Evolutionary conservation across 1,284 basidiomycete species (phyloP), one percentile per base, ranked within the genome.

Genomic region (Ceratobasidium sp.): DNA sequence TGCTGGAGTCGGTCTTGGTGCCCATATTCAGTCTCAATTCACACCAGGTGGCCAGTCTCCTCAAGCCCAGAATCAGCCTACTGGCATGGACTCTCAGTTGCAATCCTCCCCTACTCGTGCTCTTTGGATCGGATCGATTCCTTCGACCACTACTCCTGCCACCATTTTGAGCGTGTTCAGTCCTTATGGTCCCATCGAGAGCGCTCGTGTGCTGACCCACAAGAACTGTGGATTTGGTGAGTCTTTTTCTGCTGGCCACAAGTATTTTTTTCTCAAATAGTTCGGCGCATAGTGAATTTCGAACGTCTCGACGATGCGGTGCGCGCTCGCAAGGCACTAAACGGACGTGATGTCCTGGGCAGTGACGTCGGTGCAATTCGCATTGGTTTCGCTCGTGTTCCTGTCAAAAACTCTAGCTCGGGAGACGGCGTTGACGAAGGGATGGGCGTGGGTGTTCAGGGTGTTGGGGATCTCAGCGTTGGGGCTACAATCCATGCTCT

Each of bases 271-370:
- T 26, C 26, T 34, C 77, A 3, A 75, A 73, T 69, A 26, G 71
- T 55, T 58, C 36, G 75, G 70, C 75, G 43, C 72, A 0, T 80
- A 89, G 92, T 98, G 84, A 99, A 99, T 81, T 99, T 97, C 80
- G 97, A 99, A 81, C 90, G 94, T 72, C 85, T 98, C 57, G 97
- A 98, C 79, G 96, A 98, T 79, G 97, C 97, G 48, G 92, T 98
- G 72, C 86, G 94, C 32, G 97, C 97, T 39, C 88, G 96, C 74
- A 97, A 97, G 80, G 93, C 96, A 18, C 85, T 99, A 72, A 97
- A 98, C 78, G 95, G 94, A 26, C 90, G 94, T 58, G 97, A 98
- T 79, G 93, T 98, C 28, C 85, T 99, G 30, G 97, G 97, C 9
- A 92, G 92, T 75, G 96, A 98, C 75, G 93, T 98, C 46, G 97